Conservation (phyloP, 2,329 filamentous ascomycete species). For the Trichoderma guizhouense region DNA sequence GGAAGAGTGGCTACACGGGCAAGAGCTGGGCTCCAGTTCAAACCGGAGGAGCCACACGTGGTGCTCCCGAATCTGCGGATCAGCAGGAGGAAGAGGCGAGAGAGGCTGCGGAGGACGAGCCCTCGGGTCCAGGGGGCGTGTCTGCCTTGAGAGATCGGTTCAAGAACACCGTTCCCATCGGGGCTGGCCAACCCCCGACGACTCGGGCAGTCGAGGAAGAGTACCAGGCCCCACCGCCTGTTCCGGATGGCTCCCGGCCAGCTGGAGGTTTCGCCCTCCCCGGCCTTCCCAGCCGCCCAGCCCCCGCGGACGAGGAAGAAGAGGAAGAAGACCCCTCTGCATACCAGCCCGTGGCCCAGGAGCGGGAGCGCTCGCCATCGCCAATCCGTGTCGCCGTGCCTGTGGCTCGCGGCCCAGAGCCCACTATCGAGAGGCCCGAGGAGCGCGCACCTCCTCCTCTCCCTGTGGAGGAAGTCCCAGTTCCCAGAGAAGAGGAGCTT, state of each 20-base stretch:
- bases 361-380: conserved; percentile 55
- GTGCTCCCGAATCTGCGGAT: conserved; percentile 38
- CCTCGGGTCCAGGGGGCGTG: conserved; percentile 61
- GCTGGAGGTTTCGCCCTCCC: conserved; percentile 75
- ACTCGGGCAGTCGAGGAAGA: conserved; percentile 38
- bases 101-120: conserved; percentile 47
- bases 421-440: conserved; percentile 48
- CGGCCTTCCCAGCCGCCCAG: conserved; percentile 64
- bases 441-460: conserved; percentile 55
- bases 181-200: conserved; percentile 42
- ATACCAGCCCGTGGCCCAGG: conserved; percentile 33
- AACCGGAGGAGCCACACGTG: conserved; percentile 62
- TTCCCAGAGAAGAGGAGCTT: conserved; percentile 63
- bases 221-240: conserved; percentile 48
- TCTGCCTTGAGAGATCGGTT: conserved; percentile 78
- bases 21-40: conserved; percentile 88
- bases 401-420: conserved; percentile 62
- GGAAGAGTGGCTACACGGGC: conserved; percentile 88
- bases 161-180: conserved; percentile 70
- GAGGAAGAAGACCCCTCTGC: conserved; percentile 52
- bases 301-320: conserved; percentile 55
- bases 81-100: conserved; percentile 58
- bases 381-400: conserved; percentile 86
- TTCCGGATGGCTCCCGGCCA: conserved; percentile 64
- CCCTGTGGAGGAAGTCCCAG: conserved; percentile 60